Evolutionary conservation across 2,329 filamentous ascomycete species (phyloP).

Genomic region (Elsinoe ampelina): DNA sequence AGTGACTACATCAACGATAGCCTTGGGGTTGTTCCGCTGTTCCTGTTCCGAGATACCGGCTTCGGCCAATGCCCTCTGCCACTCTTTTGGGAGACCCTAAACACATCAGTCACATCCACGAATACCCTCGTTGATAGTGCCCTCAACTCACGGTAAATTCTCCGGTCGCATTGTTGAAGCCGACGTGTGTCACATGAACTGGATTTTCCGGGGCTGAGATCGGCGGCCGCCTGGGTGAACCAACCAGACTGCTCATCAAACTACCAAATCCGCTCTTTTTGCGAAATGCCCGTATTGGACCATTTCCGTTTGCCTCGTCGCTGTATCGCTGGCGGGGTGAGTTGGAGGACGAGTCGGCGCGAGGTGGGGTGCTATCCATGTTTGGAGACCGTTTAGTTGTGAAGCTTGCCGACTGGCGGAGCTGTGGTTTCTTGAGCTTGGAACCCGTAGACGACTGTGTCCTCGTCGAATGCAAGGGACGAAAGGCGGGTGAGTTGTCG

Average conservation of each 20-base stretch:
- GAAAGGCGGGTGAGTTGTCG: constrained; percentile 8
- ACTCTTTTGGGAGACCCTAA: constrained; percentile 91
- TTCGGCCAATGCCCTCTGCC: constrained; percentile 90
- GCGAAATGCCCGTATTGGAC: constrained; percentile 47
- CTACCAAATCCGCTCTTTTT: constrained; percentile 86
- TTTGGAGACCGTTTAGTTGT: constrained; percentile 33
- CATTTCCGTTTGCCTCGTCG: constrained; percentile 61
- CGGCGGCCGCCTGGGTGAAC: constrained; percentile 78
- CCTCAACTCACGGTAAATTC: constrained; percentile 73
- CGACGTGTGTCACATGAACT: constrained; percentile 94
- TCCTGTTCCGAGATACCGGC: constrained; percentile 95
- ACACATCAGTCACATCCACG: constrained; percentile 19
- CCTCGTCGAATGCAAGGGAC: constrained; percentile 8
- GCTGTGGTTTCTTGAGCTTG: constrained; percentile 34
- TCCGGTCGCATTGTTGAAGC: constrained; percentile 90
- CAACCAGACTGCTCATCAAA: constrained; percentile 75
- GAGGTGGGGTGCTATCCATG: constrained; percentile 41
- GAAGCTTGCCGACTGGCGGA: constrained; percentile 60
- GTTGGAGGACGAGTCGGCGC: constrained; percentile 39
- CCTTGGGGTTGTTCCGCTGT: constrained; percentile 88
- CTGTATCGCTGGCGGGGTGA: constrained; percentile 62
- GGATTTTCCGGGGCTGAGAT: constrained; percentile 98
- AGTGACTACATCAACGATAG: constrained; percentile 87
- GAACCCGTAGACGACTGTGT: constrained; percentile 9
- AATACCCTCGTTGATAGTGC: neutral